Evolutionary conservation across 768 basidiomycete genomes (phyloP).

Genomic region (Terana coerulea): DNA sequence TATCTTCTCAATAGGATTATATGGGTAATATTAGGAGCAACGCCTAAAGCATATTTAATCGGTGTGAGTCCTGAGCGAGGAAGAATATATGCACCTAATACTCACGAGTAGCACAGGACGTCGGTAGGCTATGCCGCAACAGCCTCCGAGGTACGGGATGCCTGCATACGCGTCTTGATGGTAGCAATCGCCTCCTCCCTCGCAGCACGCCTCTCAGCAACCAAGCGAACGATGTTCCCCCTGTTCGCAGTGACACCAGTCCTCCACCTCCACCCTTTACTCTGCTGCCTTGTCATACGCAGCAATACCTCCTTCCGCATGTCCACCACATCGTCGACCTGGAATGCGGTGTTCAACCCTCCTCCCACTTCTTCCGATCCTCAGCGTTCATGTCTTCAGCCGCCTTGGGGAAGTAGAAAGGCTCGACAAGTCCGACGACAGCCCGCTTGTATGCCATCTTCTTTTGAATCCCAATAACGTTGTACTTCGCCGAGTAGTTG

Average conservation of each 20-base stretch:
- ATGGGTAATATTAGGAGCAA: too few species aligned
- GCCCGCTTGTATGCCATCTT: constrained; percentile 77
- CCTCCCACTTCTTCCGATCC: constrained; percentile 50
- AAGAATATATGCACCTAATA: too few species aligned
- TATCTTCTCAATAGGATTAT: too few species aligned
- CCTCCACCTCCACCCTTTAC: constrained; percentile 37
- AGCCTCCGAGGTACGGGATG: neutral
- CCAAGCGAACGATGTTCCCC: constrained; percentile 47
- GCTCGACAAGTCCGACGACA: constrained; percentile 86
- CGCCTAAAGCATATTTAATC: too few species aligned
- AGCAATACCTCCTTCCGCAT: constrained; percentile 30
- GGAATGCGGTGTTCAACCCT: constrained; percentile 61
- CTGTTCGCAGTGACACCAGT: constrained; percentile 35
- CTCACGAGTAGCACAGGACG: too few species aligned
- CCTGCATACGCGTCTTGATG: constrained; percentile 24
- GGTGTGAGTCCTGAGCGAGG: too few species aligned
- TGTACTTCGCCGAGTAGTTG: constrained; percentile 68
- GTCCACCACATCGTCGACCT: constrained; percentile 34
- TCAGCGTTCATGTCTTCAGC: constrained; percentile 70
- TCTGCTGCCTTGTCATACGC: constrained; percentile 32
- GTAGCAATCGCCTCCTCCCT: constrained; percentile 37
- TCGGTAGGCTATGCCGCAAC: neutral
- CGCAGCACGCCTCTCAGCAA: constrained; percentile 43
- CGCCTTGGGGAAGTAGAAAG: constrained; percentile 89
- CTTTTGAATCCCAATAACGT: constrained; percentile 31